Percentiles rank a stretch among this genome's conserved stretches.
Conservation (phyloP, 441 rosid genomes). For the Syzygium syzygioides region DNA sequence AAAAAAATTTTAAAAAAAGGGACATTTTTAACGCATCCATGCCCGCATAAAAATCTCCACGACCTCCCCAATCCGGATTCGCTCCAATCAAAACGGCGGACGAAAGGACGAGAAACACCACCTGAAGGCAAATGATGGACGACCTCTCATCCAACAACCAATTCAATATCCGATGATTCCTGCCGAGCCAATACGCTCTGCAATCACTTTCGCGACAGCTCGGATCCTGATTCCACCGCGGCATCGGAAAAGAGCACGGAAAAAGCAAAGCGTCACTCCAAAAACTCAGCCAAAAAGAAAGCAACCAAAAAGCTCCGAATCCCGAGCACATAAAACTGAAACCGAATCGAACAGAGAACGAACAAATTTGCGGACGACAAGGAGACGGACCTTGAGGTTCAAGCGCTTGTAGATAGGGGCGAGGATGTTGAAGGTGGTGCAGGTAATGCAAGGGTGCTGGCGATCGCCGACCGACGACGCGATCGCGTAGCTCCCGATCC, state of each 20-base stretch:
- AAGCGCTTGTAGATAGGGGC: constrained; percentile 93
- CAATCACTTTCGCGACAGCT: constrained; percentile 71
- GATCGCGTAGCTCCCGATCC: constrained; percentile 85
- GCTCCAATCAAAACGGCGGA: neutral
- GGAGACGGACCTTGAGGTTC: constrained; percentile 28
- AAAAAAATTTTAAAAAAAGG: neutral
- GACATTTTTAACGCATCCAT: neutral
- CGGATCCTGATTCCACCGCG: constrained; percentile 34
- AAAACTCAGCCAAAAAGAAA: neutral
- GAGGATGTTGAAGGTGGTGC: constrained; percentile 88
- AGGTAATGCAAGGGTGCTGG: constrained; percentile 76
- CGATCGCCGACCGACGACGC: constrained; percentile 67
- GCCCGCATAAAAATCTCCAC: neutral
- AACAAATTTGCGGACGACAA: neutral
- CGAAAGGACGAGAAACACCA: constrained; percentile 1
- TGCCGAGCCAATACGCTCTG: constrained; percentile 52
- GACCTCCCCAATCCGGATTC: neutral
- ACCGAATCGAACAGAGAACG: neutral
- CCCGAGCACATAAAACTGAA: neutral
- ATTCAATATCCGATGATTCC: constrained; percentile 77
- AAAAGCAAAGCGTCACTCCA: neutral
- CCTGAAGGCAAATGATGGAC: constrained; percentile 90
- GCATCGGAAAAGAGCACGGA: neutral
- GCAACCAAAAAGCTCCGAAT: neutral
- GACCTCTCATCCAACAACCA: constrained; percentile 71